Conservation (phyloP, 768 basidiomycete genomes). For the Lentinula raphanica region DNA sequence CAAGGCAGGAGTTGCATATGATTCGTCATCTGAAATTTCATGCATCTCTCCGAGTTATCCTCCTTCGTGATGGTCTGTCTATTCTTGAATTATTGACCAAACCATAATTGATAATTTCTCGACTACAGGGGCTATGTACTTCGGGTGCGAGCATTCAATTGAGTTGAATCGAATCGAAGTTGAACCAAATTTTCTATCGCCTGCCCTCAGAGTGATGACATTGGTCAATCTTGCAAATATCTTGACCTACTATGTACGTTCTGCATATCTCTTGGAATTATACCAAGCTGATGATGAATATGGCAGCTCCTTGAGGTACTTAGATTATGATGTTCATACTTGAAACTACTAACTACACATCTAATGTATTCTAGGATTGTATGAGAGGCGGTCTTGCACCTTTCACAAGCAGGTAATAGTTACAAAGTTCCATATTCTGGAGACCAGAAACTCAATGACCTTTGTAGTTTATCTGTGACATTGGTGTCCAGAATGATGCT, state of each 20-base stretch:
- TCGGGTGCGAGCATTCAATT: background rate
- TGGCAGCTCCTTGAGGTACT: background rate
- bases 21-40: background rate
- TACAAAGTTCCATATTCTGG: no score
- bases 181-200: no score
- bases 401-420: conserved; percentile 1
- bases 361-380: no score
- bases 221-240: background rate
- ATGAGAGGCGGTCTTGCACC: background rate
- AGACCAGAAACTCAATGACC: background rate
- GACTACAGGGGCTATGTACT: background rate
- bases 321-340: background rate
- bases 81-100: no score
- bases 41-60: background rate
- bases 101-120: no score
- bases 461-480: background rate
- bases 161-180: no score
- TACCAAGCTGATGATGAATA: no score
- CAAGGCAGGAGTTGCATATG: background rate
- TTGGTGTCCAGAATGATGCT: background rate
- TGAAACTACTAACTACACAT: no score
- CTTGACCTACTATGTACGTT: background rate
- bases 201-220: background rate
- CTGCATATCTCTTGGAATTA: no score
- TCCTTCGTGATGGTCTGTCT: background rate